These are phyloP conservation scores for Mucor racemosus DNA, from an alignment of 371 early-diverging fungal genomes.

Conservation along the genomic window DNA sequence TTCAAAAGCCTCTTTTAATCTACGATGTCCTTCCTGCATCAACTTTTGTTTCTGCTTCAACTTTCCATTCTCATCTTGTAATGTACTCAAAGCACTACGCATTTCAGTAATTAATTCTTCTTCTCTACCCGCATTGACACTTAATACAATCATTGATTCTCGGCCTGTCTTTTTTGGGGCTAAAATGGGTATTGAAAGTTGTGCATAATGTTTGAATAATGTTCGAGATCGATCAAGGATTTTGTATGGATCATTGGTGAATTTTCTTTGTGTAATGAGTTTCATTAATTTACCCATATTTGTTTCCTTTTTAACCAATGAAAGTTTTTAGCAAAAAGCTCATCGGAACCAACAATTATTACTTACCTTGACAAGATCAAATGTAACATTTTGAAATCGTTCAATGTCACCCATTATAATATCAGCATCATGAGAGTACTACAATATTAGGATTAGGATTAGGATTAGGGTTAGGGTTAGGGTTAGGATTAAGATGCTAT, in stretches of 20 bases:
- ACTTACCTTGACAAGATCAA: slow-evolving; percentile 50
- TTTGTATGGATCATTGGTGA: slow-evolving; percentile 39
- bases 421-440: slow-evolving; percentile 43
- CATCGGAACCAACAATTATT: too few species aligned
- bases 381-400: slow-evolving; percentile 44
- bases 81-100: slow-evolving; percentile 36
- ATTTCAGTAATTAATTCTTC: slow-evolving; percentile 49
- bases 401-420: slow-evolving; percentile 44
- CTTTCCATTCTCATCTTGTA: slow-evolving; percentile 46
- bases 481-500: background rate
- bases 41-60: slow-evolving; percentile 41
- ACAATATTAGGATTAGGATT: too few species aligned
- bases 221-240: slow-evolving; percentile 36
- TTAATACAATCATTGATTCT: slow-evolving; percentile 34
- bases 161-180: slow-evolving; percentile 26
- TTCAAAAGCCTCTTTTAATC: slow-evolving; percentile 44
- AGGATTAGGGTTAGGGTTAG: too few species aligned
- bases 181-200: slow-evolving; percentile 42
- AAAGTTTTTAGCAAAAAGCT: too few species aligned
- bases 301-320: slow-evolving; percentile 37
- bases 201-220: slow-evolving; percentile 40
- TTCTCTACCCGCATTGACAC: slow-evolving; percentile 42
- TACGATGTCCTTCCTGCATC: slow-evolving; percentile 44
- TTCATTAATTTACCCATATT: slow-evolving; percentile 55
- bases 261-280: slow-evolving; percentile 40